Evolutionary conservation across 179 eudicot species (phyloP).

Genomic region (Drosera spatulata): DNA sequence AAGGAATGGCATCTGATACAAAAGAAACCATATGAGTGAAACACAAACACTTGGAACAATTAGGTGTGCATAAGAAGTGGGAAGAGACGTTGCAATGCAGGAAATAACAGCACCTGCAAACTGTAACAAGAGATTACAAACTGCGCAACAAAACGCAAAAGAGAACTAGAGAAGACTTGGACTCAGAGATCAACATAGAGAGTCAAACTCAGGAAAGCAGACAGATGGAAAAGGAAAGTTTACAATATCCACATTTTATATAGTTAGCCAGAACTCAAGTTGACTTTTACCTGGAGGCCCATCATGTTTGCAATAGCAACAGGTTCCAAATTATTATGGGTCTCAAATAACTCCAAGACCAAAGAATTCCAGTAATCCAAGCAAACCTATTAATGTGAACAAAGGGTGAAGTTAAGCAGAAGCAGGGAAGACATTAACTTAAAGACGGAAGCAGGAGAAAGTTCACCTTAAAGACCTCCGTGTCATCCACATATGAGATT

Average conservation of each 20-base stretch:
- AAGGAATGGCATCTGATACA: slow-evolving; percentile 44
- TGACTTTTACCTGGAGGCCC: slow-evolving; percentile 65
- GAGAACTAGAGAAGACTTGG: neutral
- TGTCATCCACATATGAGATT: slow-evolving; percentile 98
- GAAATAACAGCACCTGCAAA: neutral
- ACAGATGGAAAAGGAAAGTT: neutral
- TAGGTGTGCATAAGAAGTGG: too few species aligned
- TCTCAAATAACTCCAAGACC: slow-evolving; percentile 78
- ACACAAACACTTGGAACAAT: too few species aligned
- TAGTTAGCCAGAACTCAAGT: neutral
- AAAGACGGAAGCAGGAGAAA: slow-evolving; percentile 1
- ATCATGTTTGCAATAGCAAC: slow-evolving; percentile 69
- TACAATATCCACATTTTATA: neutral
- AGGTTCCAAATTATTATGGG: slow-evolving; percentile 75
- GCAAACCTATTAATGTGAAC: slow-evolving; percentile 57
- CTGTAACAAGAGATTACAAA: neutral
- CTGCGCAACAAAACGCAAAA: neutral
- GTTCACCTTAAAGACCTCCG: slow-evolving; percentile 92
- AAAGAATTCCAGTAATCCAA: slow-evolving; percentile 96
- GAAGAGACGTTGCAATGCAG: too few species aligned
- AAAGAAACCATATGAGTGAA: neutral
- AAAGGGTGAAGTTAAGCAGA: neutral
- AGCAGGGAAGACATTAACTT: neutral
- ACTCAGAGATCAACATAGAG: neutral
- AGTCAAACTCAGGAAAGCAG: neutral